Evolutionary conservation across 352 stramenopile species (phyloP).

Genomic region (Phytopythium aichiense): DNA sequence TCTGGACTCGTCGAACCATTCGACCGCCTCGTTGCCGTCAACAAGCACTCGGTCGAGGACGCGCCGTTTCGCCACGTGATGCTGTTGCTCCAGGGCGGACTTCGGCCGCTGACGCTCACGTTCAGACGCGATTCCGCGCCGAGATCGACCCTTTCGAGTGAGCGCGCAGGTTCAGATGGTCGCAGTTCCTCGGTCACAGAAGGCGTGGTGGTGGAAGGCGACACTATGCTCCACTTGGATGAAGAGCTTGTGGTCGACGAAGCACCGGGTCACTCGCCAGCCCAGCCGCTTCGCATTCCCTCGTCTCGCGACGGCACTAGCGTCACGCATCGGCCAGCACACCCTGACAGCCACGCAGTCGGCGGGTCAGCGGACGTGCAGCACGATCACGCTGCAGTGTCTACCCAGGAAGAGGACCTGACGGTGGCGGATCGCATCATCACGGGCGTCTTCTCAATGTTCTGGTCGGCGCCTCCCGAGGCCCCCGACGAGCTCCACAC

Average conservation of each 20-base stretch:
- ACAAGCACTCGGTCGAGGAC: constrained; percentile 57
- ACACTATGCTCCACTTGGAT: constrained; percentile 27
- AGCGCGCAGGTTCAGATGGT: neutral
- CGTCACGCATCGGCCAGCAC: neutral
- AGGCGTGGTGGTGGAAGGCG: too few species aligned
- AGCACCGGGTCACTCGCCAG: constrained; percentile 15
- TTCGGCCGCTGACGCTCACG: constrained; percentile 71
- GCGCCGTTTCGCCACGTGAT: constrained; percentile 81
- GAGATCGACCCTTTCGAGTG: neutral
- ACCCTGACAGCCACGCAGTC: neutral
- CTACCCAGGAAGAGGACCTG: constrained; percentile 31
- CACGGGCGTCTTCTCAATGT: constrained; percentile 81
- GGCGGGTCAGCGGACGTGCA: neutral
- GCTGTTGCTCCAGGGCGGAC: constrained; percentile 70
- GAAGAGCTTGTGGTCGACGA: constrained; percentile 57
- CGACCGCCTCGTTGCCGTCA: constrained; percentile 74
- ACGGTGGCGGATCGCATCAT: constrained; percentile 79
- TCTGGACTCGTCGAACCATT: constrained; percentile 48
- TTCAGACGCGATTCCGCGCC: constrained; percentile 49
- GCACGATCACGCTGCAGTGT: neutral
- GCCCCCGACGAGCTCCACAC: constrained; percentile 29
- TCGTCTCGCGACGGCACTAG: constrained; percentile 4
- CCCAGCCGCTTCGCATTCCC: constrained; percentile 18
- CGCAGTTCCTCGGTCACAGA: neutral
- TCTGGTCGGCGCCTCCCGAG: constrained; percentile 56